Evolutionary conservation across 2,329 filamentous ascomycete species (phyloP), one percentile per base, ranked within the genome.

Genomic region (Escovopsis sp.): DNA sequence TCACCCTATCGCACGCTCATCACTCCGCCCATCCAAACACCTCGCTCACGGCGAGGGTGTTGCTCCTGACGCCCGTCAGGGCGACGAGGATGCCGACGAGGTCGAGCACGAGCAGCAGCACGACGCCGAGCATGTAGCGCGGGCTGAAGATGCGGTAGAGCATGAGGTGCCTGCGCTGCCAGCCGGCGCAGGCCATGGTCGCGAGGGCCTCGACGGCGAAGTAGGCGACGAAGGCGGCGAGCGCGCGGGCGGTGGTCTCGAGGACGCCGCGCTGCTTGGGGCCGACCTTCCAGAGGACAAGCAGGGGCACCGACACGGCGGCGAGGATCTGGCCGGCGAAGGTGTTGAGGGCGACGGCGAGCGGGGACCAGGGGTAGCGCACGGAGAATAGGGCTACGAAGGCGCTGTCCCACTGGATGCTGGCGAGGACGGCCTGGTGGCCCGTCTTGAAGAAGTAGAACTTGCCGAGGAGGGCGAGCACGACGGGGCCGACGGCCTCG

Each of bases 401-500:
- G 3, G 87, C 89, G 15, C 77, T 76, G 63, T 98, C 91, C 91
- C 91, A 98, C 57, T 98, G 91, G 55, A 98, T 89, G 49, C 79
- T 84, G 50, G 80, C 74, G 20, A 94, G 72, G 0, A 79, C 82
- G 11, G 89, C 89, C 62, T 96, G 89, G 61, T 98, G 91, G 46
- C 91, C 91, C 0, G 91, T 98, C 57, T 94, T 95, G 76, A 98
- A 98, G 68, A 80, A 98, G 66, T 95, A 81, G 62, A 89, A 94
- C 53, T 83, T 86, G 45, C 88, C 91, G 1, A 98, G 75, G n/a
- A 96, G 65, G 10, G 79, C 89, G 24, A 96, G 74, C 47, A 93
- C 71, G 33, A 91, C 67, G 15, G 91, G 88, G 0, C 87, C 89
- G 51, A 96, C 82, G 7, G 86, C 71, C 36, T 78, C 79, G 39